Base-by-base conservation (phyloP, 2,329 filamentous ascomycete genomes). In the Verticillium alfalfae region DNA sequence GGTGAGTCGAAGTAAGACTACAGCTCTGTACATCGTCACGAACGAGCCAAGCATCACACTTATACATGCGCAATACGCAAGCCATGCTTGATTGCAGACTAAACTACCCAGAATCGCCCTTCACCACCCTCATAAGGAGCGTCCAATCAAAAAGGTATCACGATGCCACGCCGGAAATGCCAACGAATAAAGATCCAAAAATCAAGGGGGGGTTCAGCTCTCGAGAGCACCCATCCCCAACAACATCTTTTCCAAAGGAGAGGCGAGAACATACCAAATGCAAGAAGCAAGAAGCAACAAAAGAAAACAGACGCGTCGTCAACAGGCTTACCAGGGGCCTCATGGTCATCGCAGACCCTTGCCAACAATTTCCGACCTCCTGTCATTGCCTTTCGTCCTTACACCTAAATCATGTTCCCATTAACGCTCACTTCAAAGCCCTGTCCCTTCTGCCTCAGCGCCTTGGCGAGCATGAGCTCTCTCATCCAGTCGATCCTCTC, bases 401-500 rank as follows among this genome's bases (percentile, higher is more conserved):
- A 37, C 56, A 57, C 18, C 34, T 54, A 90, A 70, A 90, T 88
- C 85, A 88, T 89, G 75, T 87, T 89, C 55, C 91, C 91, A 71
- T 94, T 94, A 66, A 93, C 86, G 71, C 87, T 90, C 68, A 95
- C 86, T 76, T 93, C 90, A 68, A 90, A 94, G 18, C 92, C 92
- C 68, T 92, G 88, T 56, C 86, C 88, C 83, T 93, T 95, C 76
- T 92, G 89, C 80, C 88, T 91, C 72, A 92, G 79, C 18, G 92
- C 92, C 79, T 95, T 95, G 60, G 92, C 92, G 56, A 96, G 85
- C 92, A 96, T 96, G 64, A 96, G 79, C 82, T 96, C 92, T 60
- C 92, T 84, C 92, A 96, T 96, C 95, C 95, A 99, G 73, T 97
- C 94, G 70, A 98, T 97, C 64, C 94, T 85, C 72, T 97, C 91